Percentiles rank a stretch among this genome's conserved stretches.
These are phyloP conservation scores for Phytophthora parvispora DNA, from an alignment of 352 stramenopile species.

Conservation along the genomic window DNA sequence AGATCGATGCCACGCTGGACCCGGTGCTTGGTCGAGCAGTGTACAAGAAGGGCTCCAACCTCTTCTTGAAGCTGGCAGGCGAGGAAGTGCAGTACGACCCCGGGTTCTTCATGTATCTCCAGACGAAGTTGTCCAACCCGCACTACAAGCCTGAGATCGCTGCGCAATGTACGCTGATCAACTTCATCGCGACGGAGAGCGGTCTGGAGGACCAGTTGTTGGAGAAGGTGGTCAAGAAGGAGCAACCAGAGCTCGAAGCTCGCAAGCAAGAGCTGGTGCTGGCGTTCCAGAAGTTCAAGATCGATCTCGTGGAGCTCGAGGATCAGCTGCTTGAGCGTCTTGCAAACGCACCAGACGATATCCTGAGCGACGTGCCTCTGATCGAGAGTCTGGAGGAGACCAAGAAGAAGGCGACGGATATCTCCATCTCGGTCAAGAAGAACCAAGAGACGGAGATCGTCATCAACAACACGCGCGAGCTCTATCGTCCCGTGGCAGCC, in stretches of 20 bases:
- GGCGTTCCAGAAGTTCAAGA: conserved; percentile 97
- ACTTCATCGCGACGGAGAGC: conserved; percentile 98
- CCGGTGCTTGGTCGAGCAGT: conserved; percentile 96
- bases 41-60: conserved; percentile 96
- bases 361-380: conserved; percentile 96
- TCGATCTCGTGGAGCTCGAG: conserved; percentile 97
- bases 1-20: conserved; percentile 98
- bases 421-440: conserved; percentile 95
- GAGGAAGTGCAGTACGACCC: conserved; percentile 98
- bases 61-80: conserved; percentile 96
- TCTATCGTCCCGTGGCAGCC: conserved; percentile 95
- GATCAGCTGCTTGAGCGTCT: conserved; percentile 97
- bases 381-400: conserved; percentile 98
- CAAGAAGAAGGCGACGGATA: conserved; percentile 97
- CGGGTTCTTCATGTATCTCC: conserved; percentile 97
- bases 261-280: conserved; percentile 95
- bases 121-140: conserved; percentile 98
- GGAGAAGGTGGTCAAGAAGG: conserved; percentile 97
- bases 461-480: conserved; percentile 96
- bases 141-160: conserved; percentile 99
- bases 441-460: conserved; percentile 96
- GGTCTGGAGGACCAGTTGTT: conserved; percentile 97
- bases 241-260: conserved; percentile 96
- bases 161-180: conserved; percentile 98
- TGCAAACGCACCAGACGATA: conserved; percentile 97